Base-by-base conservation (phyloP, 2,329 filamentous ascomycete genomes). In the Aspergillus pseudotamarii region DNA sequence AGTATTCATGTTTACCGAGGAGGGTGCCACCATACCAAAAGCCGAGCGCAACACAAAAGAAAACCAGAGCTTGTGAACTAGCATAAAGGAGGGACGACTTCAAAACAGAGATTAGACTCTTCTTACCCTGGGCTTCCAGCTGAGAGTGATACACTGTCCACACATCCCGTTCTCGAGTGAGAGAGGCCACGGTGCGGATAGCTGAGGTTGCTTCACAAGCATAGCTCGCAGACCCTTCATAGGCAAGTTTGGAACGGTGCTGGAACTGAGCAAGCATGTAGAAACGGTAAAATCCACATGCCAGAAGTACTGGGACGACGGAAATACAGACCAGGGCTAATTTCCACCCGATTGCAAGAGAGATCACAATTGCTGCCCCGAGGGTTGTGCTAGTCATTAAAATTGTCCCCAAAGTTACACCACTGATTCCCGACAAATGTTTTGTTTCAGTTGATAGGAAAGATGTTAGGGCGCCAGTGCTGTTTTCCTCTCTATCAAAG, bases 121-220 rank as follows among this genome's bases (percentile, higher is more conserved):
- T 82, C 59, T 84, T 85, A 57, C 89, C 88, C 75, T 96, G 93
- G 1, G 72, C 73, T 1, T 84, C 88, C 36, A 95, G 85, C 56
- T 88, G 88, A 2, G 78, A 75, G 64, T 86, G 89, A 80, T 96
- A 99, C 58, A 89, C 84, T 2, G 79, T 72, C 70, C 92, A 85
- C 3, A 98, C 92, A 72, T 97, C 92, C 0, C 86, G 79, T 79
- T 99, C 95, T 11, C 94, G 88, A 0, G 94, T 97, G 51, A 99
- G 85, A 10, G 93, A 92, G 4, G 94, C 94, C 11, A 98, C 94
- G 2, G 95, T 98, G 58, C 94, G 91, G 69, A 98, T 97, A 8
- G 94, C 91, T 2, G 92, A 94, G 36, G 96, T 96, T 50, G 94
- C 94, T 78, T 99, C 95, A 54, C 94, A 95, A 12, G 95, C 95